Base-by-base conservation (phyloP, 2,329 filamentous ascomycete genomes). In the Lithohypha guttulata region DNA sequence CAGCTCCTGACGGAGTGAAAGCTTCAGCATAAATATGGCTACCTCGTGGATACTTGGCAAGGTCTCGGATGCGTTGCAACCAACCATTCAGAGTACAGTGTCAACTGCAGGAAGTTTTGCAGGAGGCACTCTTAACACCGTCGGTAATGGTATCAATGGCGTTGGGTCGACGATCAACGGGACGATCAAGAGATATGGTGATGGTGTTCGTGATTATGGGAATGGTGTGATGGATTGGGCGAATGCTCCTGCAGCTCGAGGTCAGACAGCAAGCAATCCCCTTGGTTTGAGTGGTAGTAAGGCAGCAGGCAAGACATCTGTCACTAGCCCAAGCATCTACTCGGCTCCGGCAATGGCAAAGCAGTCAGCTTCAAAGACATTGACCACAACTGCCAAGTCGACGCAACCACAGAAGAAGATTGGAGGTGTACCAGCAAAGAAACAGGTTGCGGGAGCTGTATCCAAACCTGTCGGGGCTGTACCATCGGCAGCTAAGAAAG, bases 161-260 rank as follows among this genome's bases (percentile, higher is more conserved):
- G 42, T 52, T 7, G 54, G 54, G 42, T 49, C 53, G 28, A 29
- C 43, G 9, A 50, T 52, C 44, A 49, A 49, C 36, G 37, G 35
- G 3, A 42, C 45, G 9, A 46, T 52, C 30, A 41, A 35, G 26
- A 23, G 39, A 17, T 51, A 51, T 40, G 49, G 49, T 17, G 48
- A 51, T 34, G 49, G 47, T 25, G 40, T 45, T 10, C 53, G 51
- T 40, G 53, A 56, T 41, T 51, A 47, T 46, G 52, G 53, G 14
- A 55, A 55, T 44, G 48, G 45, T 32, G 42, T 55, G 37, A 52
- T 53, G 41, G 54, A 56, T 41, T 54, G 49, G 39, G 54, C 52
- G 2, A 41, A 40, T 14, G 53, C 53, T 7, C 32, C 26, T 4
- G 52, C 46, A 4, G 15, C 39, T 10, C 35, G 54, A 20, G 46